Base-by-base conservation (phyloP, 495 filamentous ascomycete genomes). In the Cudoniella acicularis region DNA sequence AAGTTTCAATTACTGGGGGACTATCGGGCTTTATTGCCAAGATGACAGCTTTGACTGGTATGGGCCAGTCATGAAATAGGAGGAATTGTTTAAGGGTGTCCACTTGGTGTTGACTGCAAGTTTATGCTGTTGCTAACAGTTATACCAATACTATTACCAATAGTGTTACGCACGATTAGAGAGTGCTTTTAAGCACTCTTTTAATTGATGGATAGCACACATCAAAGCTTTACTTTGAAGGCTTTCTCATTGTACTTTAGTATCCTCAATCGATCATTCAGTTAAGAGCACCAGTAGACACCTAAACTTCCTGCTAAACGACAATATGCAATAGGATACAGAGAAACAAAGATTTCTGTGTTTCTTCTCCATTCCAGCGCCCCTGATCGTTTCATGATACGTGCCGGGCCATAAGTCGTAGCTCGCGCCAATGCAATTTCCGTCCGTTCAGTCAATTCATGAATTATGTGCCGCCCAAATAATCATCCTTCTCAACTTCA, bases 311-410 rank as follows among this genome's bases (percentile, higher is more conserved):
- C 53, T 56, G 42, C 53, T 48, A 48, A 56, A 47, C 53, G 53
- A 56, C 53, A 47, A 56, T 56, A 56, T 56, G 53, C 53, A 54
- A 54, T 56, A 45, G 36, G 43, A 47, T 24, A 48, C 24, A 45
- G 16, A 25, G 26, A 20, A 27, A 17, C n/a, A 27, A 27, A 36
- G 25, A 11, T 27, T 40, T 40, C 49, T 17, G 49, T 11, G 26
- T 36, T 25, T 4, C 17, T 21, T 47, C 43, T 21, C 8, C 6
- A 8, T 47, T 17, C 43, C 17, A 47, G 4, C 30, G 30, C 13
- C 30, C 30, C 30, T 36, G 30, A 4, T 13, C 13, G 30, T 36
- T 36, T 36, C 30, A 36, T 36, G 30, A 36, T 36, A 36, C 30
- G 30, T 36, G 6, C 4, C 13, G 30, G 4, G 30, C 30, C 30